Base-by-base conservation (phyloP, 768 basidiomycete species). In the Gloeopeniophorella convolvens region DNA sequence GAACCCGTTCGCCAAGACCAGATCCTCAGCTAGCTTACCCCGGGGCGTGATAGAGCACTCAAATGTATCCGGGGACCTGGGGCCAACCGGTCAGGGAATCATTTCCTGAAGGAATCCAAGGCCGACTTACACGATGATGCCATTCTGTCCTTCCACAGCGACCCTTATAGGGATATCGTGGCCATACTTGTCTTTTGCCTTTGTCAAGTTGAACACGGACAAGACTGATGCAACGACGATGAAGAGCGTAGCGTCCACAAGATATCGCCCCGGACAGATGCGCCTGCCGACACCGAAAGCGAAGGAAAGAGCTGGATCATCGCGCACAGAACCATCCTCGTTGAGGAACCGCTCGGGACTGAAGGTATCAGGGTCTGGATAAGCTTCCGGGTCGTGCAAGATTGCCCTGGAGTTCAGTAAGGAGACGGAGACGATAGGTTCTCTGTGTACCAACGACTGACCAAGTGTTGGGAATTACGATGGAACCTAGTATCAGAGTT, bases 261-360 rank as follows among this genome's bases (percentile, higher is more conserved):
- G 33, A 20, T 58, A 51, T 18, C 57, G 57, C 9, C 60, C 60
- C 0, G 60, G 57, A 34, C 60, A 61, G 42, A 55, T 51, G 31
- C 54, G 23, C 34, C 36, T 55, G 15, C 54, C 54, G 13, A 16
- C 21, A 2, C 54, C 54, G n/a, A 51, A 55, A 5, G 32, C 50
- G 4, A 42, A 5, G 8, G 27, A 1, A 2, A 55, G 32, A 8
- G 18, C 11, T 3, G 47, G 46, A 16, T 56, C 55, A 4, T 56
- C 48, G 35, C 34, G 39, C n/a, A 53, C 20, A 7, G 12, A 40
- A 5, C 51, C 47, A 12, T 58, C 54, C 24, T 50, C 12, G n/a
- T 44, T 16, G 20, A 58, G 45, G 35, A 56, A 56, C 2, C 57
- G 57, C 12, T 56, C 57, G 0, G 54, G 57, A 16, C 40, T 51